Base-by-base conservation (phyloP, 345 rosid genomes). In the Populus euphratica region DNA sequence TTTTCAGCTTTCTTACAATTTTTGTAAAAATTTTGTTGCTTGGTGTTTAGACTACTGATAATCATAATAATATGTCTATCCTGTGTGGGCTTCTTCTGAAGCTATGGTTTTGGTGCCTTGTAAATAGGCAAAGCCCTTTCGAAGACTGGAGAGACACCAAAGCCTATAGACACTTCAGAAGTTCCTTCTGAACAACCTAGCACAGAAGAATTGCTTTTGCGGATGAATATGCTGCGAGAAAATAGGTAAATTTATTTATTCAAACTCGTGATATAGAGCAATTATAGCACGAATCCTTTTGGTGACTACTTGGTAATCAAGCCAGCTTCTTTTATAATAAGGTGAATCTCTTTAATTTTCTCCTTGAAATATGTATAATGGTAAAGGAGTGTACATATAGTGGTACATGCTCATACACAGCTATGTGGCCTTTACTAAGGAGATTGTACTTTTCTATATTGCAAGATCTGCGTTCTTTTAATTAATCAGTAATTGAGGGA, bases 181-280 rank as follows among this genome's bases (percentile, higher is more conserved):
- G 54, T 72, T 83, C 85, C 90, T 67, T 80, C 84, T 77, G 96
- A 92, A 76, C 97, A 93, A 81, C 94, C 89, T 49, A 93, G 88
- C 82, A 81, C 82, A 31, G 86, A 85, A 74, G 98, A 93, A 77
- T 73, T 92, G 80, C 89, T 89, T 82, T 86, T 86, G 35, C 91
- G 96, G 21, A 90, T 93, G 77, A 89, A 91, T 82, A 85, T 91
- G 75, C 88, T 96, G 79, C 87, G 72, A 81, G 93, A 92, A 75
- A 85, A 90, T 83, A 84, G 89, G 98, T 93, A 74, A 79, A 73
- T 68, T 66, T 77, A 44, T n/a, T 67, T 85, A 23, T 68, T 77
- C 54, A 6, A 1, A 56, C 33, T 39, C 68, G 1, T 79, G n/a
- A 38, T 33, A 17, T 50, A 2, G 56, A 50, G 8, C 56, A 50